A percentile compares a stretch with the other conserved stretches of the same genome.
Conservation (phyloP, 2,329 filamentous ascomycete species). For the Fusarium verrucosum region DNA sequence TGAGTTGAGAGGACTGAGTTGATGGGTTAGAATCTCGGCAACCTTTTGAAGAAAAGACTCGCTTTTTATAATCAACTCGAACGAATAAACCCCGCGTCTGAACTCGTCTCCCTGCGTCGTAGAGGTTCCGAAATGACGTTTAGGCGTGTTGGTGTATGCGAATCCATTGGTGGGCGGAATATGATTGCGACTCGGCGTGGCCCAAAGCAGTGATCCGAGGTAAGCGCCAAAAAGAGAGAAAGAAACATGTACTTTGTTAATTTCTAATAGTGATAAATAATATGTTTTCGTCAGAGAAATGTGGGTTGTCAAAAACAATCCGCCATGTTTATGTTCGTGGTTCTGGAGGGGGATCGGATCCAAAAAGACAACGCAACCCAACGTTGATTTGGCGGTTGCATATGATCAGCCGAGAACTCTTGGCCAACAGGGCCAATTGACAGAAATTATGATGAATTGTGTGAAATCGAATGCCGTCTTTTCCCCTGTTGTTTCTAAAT, state of each 20-base stretch:
- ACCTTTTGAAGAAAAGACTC: slow-evolving; percentile 17
- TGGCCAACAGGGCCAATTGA: slow-evolving; percentile 16
- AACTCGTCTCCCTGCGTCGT: slow-evolving; percentile 27
- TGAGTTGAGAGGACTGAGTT: slow-evolving; percentile 5
- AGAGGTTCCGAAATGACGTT: slow-evolving; percentile 35
- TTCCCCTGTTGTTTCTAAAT: neutral
- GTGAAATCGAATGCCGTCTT: neutral
- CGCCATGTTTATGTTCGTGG: slow-evolving; percentile 32
- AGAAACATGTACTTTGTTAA: neutral
- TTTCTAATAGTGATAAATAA: slow-evolving; percentile 14
- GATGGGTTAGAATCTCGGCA: slow-evolving; percentile 13
- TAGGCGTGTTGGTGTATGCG: slow-evolving; percentile 26
- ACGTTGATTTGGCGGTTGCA: no score
- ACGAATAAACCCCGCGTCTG: slow-evolving; percentile 24
- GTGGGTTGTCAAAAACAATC: slow-evolving; percentile 34
- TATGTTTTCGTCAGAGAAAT: slow-evolving; percentile 37
- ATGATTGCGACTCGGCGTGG: slow-evolving; percentile 31
- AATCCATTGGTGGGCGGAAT: slow-evolving; percentile 32
- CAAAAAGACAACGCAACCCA: slow-evolving; percentile 23
- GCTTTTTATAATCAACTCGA: slow-evolving; percentile 24
- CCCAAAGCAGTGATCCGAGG: slow-evolving; percentile 37
- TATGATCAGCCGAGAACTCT: slow-evolving; percentile 27
- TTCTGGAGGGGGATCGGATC: slow-evolving; percentile 27
- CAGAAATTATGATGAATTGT: neutral
- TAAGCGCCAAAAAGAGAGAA: slow-evolving; percentile 21